These are phyloP conservation scores for Candida odintsovae DNA, from an alignment of 805 yeast genomes.

Conservation along the genomic window DNA sequence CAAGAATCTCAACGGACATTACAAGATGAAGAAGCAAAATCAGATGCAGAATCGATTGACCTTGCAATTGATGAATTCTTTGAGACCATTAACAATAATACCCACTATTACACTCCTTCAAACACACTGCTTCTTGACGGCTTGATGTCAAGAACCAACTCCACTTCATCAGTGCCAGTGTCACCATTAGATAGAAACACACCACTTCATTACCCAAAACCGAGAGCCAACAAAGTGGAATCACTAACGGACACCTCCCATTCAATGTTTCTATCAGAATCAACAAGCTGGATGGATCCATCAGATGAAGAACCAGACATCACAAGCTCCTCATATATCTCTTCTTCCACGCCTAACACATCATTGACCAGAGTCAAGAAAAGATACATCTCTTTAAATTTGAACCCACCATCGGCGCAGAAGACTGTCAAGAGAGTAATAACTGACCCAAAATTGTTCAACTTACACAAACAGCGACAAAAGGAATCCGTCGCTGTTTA, in stretches of 20 bases:
- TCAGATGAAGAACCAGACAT: slow-evolving; percentile 15
- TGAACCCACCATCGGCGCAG: slow-evolving; percentile 15
- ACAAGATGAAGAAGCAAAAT: slow-evolving; percentile 3
- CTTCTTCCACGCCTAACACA: slow-evolving; percentile 19
- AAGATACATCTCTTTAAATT: slow-evolving; percentile 19
- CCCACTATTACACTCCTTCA: slow-evolving; percentile 15
- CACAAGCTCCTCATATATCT: background rate
- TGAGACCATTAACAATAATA: slow-evolving; percentile 6
- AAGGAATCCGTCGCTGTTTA: slow-evolving; percentile 18
- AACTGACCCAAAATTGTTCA: slow-evolving; percentile 11
- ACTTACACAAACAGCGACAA: background rate
- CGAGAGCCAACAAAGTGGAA: background rate
- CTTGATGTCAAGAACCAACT: background rate
- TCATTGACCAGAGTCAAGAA: background rate
- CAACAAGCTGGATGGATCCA: slow-evolving; percentile 44
- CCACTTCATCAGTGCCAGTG: background rate
- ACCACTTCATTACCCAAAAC: background rate
- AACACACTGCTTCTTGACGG: background rate
- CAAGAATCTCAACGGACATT: background rate
- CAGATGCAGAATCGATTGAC: slow-evolving; percentile 20
- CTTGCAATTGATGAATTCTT: slow-evolving; percentile 19
- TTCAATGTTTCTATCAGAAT: background rate
- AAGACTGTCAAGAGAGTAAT: slow-evolving; percentile 5
- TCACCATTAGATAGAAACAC: background rate
- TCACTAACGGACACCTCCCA: background rate